Evolutionary conservation across 768 basidiomycete genomes (phyloP), one percentile per base, ranked within the genome.

Genomic region (Mrakia blollopis): DNA sequence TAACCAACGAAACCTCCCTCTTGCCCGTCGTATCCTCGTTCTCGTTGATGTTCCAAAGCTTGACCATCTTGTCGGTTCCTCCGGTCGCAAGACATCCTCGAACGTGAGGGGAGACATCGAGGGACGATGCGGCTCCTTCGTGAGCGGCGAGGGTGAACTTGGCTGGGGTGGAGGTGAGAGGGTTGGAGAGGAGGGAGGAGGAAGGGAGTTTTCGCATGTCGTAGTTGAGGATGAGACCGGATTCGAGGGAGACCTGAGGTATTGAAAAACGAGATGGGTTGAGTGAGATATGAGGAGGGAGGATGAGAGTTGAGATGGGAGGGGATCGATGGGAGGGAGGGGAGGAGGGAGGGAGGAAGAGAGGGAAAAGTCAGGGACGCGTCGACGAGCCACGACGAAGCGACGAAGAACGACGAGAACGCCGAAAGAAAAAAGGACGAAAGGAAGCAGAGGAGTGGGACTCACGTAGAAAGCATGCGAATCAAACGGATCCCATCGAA

Each of bases 401-500:
- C n/a, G 32, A 7, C 35, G 37, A 69, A 47, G 7, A 23, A 13
- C 68, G 23, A n/a, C 9, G 28, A 13, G 23, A 7, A 25, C 37
- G 25, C 25, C 25, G 7, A 18, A 5, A 60, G n/a, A 3, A 37
- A 47, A 8, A 37, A 10, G 32, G 47, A 30, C 57, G 57, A 16
- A 32, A n/a, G n/a, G n/a, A n/a, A n/a, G n/a, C n/a, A n/a, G n/a
- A n/a, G n/a, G n/a, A n/a, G n/a, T n/a, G n/a, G n/a, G 52, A 83
- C 91, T 79, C 79, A 94, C 94, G 81, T 92, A 97, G 85, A 97
- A 96, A 2, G 88, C 88, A 79, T 90, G 88, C 8, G 87, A 87
- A 74, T 96, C 92, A 92, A 93, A 97, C 70, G 94, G 95, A 84
- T 99, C 96, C 96, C 97, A 99, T 79, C 90, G 85, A 57, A 98